phyloP scores from a whole-genome alignment of 805 yeast genomes.

The Ogataea methanolica region DNA sequence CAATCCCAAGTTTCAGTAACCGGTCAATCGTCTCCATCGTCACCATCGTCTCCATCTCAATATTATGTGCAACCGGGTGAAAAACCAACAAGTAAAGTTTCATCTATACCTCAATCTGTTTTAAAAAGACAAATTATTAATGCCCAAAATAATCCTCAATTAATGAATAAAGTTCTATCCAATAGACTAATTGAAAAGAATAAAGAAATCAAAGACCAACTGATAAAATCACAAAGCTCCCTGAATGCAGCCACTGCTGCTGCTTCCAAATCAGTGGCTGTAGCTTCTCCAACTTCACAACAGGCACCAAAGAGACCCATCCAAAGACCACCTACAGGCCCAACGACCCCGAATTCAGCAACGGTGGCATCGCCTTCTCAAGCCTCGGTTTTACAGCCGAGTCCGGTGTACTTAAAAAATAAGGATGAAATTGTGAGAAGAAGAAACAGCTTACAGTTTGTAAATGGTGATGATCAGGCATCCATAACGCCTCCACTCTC shows the following conservation, averaged over 20 bases:
- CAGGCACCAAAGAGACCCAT: background rate
- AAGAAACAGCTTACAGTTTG: constrained; percentile 25
- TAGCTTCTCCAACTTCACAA: background rate
- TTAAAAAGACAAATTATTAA: constrained; percentile 28
- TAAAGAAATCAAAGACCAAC: constrained; percentile 21
- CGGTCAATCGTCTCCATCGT: constrained; percentile 2
- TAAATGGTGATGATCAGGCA: constrained; percentile 14
- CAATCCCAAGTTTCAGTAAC: constrained; percentile 15
- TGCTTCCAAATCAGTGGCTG: constrained; percentile 13
- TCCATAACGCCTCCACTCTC: constrained; percentile 22
- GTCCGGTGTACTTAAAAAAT: constrained; percentile 14
- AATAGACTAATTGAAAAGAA: constrained; percentile 29
- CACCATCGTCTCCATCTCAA: constrained; percentile 12
- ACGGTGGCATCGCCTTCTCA: constrained; percentile 3
- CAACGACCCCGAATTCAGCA: background rate
- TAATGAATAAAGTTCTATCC: constrained; percentile 31
- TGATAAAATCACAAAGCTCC: constrained; percentile 12
- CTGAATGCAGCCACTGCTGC: constrained; percentile 19
- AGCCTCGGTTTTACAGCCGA: constrained; percentile 1
- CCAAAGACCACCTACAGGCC: background rate
- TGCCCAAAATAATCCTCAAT: constrained; percentile 28
- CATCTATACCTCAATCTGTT: constrained; percentile 25
- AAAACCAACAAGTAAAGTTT: constrained; percentile 22
- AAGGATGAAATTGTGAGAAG: constrained; percentile 30
- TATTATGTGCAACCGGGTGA: constrained; percentile 22